These are phyloP conservation scores for Erythrophleum fordii DNA, from an alignment of 306 rosid species.

Conservation along the genomic window DNA sequence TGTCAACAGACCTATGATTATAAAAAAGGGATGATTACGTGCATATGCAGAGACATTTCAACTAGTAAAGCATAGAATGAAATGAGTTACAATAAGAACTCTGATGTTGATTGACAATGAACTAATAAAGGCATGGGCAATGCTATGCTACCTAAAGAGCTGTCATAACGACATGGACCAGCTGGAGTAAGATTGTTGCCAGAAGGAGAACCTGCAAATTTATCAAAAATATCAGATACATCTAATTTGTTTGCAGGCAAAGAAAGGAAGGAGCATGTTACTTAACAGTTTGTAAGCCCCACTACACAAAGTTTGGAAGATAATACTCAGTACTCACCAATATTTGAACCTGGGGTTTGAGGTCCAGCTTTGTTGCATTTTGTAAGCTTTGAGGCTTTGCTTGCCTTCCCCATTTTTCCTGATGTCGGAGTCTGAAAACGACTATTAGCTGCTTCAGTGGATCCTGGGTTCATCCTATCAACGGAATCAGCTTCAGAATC, in stretches of 20 bases:
- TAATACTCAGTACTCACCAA: constrained; percentile 62
- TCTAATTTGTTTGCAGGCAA: constrained; percentile 18
- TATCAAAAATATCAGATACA: constrained; percentile 7
- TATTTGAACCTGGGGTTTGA: constrained; percentile 72
- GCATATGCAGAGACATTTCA: neutral
- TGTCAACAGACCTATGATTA: constrained; percentile 79
- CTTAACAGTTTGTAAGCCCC: constrained; percentile 20
- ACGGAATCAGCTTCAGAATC: constrained; percentile 71
- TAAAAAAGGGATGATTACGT: constrained; percentile 23
- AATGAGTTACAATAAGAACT: constrained; percentile 30
- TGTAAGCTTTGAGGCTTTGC: constrained; percentile 72
- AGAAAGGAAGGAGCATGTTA: constrained; percentile 7
- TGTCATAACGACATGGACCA: constrained; percentile 98
- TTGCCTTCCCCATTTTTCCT: constrained; percentile 67
- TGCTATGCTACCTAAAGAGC: constrained; percentile 78
- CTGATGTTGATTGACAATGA: constrained; percentile 26
- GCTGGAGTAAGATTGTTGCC: constrained; percentile 84
- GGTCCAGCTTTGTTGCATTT: constrained; percentile 78
- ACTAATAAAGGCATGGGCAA: constrained; percentile 30
- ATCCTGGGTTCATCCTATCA: constrained; percentile 60
- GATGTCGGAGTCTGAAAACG: constrained; percentile 76
- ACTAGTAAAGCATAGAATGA: constrained; percentile 23
- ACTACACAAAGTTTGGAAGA: constrained; percentile 29
- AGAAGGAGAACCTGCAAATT: constrained; percentile 87
- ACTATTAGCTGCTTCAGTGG: constrained; percentile 56